These are phyloP conservation scores for Chrysophaeum taylorii DNA, from an alignment of 352 stramenopile genomes.

Conservation along the genomic window DNA sequence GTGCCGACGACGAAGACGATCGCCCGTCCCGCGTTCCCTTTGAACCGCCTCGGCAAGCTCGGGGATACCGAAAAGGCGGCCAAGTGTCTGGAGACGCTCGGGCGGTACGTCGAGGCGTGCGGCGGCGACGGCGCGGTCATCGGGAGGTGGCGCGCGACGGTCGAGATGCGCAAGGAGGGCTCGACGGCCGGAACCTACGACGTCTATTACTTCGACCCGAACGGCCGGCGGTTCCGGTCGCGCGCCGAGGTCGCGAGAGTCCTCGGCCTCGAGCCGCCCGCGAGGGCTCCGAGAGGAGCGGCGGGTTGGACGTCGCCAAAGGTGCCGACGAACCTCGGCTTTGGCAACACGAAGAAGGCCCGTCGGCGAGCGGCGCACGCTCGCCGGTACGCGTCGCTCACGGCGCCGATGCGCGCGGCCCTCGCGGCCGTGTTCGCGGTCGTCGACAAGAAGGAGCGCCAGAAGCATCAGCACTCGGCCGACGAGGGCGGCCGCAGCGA, in stretches of 20 bases:
- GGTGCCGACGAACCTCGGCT: background rate
- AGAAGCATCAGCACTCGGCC: too few relatives aligned
- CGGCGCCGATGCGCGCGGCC: background rate
- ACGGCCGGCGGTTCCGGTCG: constrained; percentile 2
- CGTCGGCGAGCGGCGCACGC: background rate
- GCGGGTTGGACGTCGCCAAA: background rate
- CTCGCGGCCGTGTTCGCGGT: background rate
- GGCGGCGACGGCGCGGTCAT: background rate
- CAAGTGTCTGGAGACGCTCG: background rate
- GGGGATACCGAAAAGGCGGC: too few relatives aligned
- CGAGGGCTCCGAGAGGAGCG: background rate
- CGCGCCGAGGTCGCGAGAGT: constrained; percentile 15
- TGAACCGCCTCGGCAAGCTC: too few relatives aligned
- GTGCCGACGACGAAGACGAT: background rate
- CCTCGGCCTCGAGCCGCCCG: background rate
- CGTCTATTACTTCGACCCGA: constrained; percentile 19
- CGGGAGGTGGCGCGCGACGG: background rate
- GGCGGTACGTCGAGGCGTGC: background rate
- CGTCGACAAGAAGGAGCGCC: background rate
- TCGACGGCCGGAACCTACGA: constrained; percentile 14
- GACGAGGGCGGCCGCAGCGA: too few relatives aligned
- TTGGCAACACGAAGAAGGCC: background rate
- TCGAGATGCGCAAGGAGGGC: constrained; percentile 17
- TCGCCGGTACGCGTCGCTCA: background rate
- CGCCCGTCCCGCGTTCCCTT: background rate